A percentile compares a stretch with the other conserved stretches of the same genome.
Conservation (phyloP, 768 basidiomycete genomes). For the Amyloporia xantha region DNA sequence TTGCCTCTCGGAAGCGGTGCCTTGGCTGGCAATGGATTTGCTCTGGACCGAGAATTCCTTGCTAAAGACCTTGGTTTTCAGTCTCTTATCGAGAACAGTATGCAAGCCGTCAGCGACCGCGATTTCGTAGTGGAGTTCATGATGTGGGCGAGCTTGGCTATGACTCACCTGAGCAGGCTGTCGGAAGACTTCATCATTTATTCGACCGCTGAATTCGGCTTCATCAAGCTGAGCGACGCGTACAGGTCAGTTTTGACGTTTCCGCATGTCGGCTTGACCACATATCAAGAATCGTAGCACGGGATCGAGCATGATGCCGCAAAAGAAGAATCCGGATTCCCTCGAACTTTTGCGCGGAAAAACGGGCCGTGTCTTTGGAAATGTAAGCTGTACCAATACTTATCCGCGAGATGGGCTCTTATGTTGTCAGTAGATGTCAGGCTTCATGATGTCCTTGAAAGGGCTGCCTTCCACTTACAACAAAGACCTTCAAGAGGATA, state of each 20-base stretch:
- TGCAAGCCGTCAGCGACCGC: constrained; percentile 94
- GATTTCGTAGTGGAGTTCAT: constrained; percentile 97
- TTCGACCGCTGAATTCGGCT: constrained; percentile 96
- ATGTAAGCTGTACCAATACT: constrained; percentile 40
- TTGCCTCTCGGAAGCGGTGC: constrained; percentile 93
- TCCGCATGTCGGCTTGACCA: constrained; percentile 48
- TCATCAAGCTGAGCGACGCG: constrained; percentile 92
- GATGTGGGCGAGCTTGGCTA: constrained; percentile 91
- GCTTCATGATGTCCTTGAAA: constrained; percentile 96
- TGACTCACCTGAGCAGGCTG: constrained; percentile 91
- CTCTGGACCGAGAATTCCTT: constrained; percentile 88
- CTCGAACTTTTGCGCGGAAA: constrained; percentile 94
- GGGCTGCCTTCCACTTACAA: constrained; percentile 98
- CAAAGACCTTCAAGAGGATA: constrained; percentile 98
- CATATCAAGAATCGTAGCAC: constrained; percentile 50
- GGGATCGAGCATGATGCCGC: constrained; percentile 99
- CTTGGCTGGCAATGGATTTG: constrained; percentile 94
- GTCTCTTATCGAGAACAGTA: constrained; percentile 88
- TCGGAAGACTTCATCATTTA: constrained; percentile 97
- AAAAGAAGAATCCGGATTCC: constrained; percentile 98
- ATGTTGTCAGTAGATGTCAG: constrained; percentile 68
- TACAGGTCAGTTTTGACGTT: constrained; percentile 78
- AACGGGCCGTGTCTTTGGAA: constrained; percentile 89
- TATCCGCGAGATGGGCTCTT: neutral
- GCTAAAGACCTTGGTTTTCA: constrained; percentile 85